Evolutionary conservation across 1,139 yeast species (phyloP), one percentile per base, ranked within the genome.

Genomic region (Zygoascus hellenicus): DNA sequence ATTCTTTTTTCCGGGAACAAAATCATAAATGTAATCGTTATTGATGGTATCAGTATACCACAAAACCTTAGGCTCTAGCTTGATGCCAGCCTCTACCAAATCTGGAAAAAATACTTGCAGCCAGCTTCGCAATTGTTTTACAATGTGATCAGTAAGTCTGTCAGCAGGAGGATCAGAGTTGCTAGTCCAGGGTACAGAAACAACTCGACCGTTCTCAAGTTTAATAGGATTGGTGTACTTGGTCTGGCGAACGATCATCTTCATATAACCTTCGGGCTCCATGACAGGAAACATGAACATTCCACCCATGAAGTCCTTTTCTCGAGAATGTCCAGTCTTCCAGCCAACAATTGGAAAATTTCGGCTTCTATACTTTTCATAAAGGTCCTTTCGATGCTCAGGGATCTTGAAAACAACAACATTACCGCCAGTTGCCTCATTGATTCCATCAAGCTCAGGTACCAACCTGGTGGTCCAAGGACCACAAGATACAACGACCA

Each of bases 21-120:
- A 63, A 50, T 69, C 75, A 46, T 68, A 62, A 34, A 74, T 60
- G 54, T 68, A 74, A 48, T 73, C 70, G 36, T 69, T 64, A 50
- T 69, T 65, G 35, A 67, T 63, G 3, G 77, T 69, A 53, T 74
- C 77, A 4, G 75, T 69, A 37, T 70, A 65, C 78, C 77, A 74
- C 37, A 67, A 57, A 9, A 70, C 53, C 42, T 64, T 59, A 33
- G 69, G 60, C 43, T 63, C 44, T 9, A 41, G 37, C 11, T 42
- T 30, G 31, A 50, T 46, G 1, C 51, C 51, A 9, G 46, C 49
- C 9, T 46, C 47, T 9, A 43, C 50, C n/a, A 50, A 32, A 28
- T 50, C 53, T 28, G 53, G 50, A 47, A 50, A 45, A 32, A 47
- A 47, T 9, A 42, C 14, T 17, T 46, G 19, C 3, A 46, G 17